A percentile compares a stretch with the other conserved stretches of the same genome.
Conservation (phyloP, 805 yeast species). For the Kodamaea kakaduensis region DNA sequence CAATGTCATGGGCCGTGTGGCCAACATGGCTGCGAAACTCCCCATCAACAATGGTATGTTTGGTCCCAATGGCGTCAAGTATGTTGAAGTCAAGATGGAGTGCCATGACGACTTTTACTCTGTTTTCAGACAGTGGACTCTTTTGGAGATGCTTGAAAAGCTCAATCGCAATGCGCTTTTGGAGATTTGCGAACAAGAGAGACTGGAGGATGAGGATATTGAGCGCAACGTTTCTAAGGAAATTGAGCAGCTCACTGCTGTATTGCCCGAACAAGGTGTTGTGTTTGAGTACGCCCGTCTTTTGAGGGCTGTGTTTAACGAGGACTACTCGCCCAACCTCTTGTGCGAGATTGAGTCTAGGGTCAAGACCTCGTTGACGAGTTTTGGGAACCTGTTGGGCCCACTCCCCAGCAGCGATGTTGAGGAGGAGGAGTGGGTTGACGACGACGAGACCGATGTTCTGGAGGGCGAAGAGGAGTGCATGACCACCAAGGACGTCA, state of each 20-base stretch:
- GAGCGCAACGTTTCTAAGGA: neutral
- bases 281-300: conserved; percentile 15
- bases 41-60: conserved; percentile 20
- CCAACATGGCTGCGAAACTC: conserved; percentile 20
- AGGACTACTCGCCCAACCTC: conserved; percentile 16
- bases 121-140: conserved; percentile 33
- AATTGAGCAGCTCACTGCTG: neutral
- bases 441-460: conserved; percentile 9
- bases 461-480: conserved; percentile 10
- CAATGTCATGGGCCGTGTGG: conserved; percentile 19
- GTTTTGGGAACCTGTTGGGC: conserved; percentile 18
- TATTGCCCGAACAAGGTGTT: neutral
- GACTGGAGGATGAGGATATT: conserved; percentile 8
- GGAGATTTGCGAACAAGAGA: conserved; percentile 9
- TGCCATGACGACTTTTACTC: conserved; percentile 22
- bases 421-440: conserved; percentile 4
- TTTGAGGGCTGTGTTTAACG: conserved; percentile 16
- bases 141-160: conserved; percentile 31
- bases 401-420: conserved; percentile 30
- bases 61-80: conserved; percentile 21
- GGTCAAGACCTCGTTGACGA: conserved; percentile 14
- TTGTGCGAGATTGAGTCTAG: conserved; percentile 13
- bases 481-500: neutral
- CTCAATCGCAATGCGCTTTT: conserved; percentile 29
- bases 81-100: conserved; percentile 24